Conservation (phyloP, 1,284 basidiomycete genomes). For the Microbotryum intermedium region DNA sequence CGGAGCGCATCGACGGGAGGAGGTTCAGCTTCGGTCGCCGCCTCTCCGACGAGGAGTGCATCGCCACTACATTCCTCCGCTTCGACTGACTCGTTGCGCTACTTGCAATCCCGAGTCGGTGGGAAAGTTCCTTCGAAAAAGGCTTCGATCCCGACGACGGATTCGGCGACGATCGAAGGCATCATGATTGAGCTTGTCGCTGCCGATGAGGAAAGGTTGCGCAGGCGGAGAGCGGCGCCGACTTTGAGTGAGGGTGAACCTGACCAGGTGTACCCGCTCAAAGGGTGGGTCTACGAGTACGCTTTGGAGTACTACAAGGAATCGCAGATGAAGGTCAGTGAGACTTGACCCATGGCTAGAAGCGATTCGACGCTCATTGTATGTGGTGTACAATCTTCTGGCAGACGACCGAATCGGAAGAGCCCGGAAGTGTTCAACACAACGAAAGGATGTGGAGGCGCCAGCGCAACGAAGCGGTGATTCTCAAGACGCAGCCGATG, state of each 20-base stretch:
- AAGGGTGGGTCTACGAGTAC: slow-evolving; percentile 91
- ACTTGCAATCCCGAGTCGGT: slow-evolving; percentile 18
- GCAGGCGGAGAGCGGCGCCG: slow-evolving; percentile 21
- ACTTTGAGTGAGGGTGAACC: slow-evolving; percentile 6
- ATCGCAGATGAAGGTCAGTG: slow-evolving; percentile 85
- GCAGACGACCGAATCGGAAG: slow-evolving; percentile 85
- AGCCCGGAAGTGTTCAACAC: slow-evolving; percentile 85
- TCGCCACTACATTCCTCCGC: slow-evolving; percentile 12
- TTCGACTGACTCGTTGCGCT: slow-evolving; percentile 25
- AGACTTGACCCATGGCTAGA: neutral
- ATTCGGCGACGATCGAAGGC: slow-evolving; percentile 9
- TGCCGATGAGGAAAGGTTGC: slow-evolving; percentile 25
- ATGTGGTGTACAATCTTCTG: neutral
- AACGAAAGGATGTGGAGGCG: slow-evolving; percentile 96
- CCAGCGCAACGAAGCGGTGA: slow-evolving; percentile 74
- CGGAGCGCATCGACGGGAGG: too few relatives aligned
- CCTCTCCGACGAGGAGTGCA: slow-evolving; percentile 9
- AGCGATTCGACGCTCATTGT: neutral
- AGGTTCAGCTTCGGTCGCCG: neutral
- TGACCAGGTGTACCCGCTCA: slow-evolving; percentile 63
- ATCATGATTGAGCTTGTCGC: slow-evolving; percentile 16
- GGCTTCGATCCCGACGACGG: neutral
- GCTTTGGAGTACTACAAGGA: slow-evolving; percentile 96
- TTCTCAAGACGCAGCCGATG: slow-evolving; percentile 55
- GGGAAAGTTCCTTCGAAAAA: slow-evolving; percentile 12